Evolutionary conservation across 192 early-diverging fungal genomes (phyloP), one percentile per base, ranked within the genome.

Genomic region (Backusella parvicylindrica): DNA sequence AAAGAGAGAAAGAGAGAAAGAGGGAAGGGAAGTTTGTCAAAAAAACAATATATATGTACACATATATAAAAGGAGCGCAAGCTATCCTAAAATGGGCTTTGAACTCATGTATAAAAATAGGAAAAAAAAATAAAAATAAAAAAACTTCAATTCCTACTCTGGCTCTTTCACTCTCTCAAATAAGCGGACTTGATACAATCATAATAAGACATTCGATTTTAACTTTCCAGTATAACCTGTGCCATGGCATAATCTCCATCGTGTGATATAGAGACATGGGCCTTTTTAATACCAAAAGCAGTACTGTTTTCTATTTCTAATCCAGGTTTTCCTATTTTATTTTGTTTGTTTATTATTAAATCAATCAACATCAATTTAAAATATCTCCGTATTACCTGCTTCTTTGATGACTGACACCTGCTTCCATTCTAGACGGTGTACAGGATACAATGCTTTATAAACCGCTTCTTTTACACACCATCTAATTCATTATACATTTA

Each of bases 221-320:
- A 67, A 26, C 72, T 56, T 74, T 94, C 91, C 21, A 93, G 82
- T 18, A 93, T 38, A 15, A 92, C 91, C 71, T 90, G 84, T 5
- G 91, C 90, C 36, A 91, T 83, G 12, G 87, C 82, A 81, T 92
- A 93, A 37, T 93, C 91, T 12, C 91, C 91, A 79, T 95, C 93
- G 77, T 95, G 93, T n/a, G 91, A 89, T n/a, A 93, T 80, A 6
- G 88, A 86, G 4, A 86, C 72, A 78, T 92, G 90, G 18, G 84
- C 43, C 30, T 75, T 79, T 13, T 72, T 72, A 4, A 82, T 82
- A 1, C 77, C 77, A 71, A 80, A 78, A 56, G 64, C 49, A 9
- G 70, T 70, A 37, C 82, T 79, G 32, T 86, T 74, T 0, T 74
- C 30, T 33, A 87, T 82, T 4, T 41, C 26, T 8, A 89, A 49